Percentiles rank a stretch among this genome's conserved stretches.
These are phyloP conservation scores for Setaria italica DNA, from an alignment of 202 grass and related monocot genomes.

Conservation along the genomic window DNA sequence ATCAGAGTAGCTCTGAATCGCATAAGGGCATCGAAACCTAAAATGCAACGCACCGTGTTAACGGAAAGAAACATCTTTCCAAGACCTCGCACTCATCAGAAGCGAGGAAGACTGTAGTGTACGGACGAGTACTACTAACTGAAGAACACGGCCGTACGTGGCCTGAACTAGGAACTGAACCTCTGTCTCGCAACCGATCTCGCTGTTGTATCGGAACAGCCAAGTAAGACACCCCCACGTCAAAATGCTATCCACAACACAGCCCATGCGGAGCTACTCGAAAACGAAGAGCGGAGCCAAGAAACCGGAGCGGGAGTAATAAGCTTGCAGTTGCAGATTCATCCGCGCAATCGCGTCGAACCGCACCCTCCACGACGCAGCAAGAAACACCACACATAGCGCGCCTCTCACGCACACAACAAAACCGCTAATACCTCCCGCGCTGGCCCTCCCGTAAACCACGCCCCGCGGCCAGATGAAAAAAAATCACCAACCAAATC, in stretches of 20 bases:
- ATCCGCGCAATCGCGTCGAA: background rate
- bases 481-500: background rate
- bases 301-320: background rate
- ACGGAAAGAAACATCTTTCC: background rate
- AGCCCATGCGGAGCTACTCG: background rate
- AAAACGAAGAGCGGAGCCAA: background rate
- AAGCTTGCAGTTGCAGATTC: background rate
- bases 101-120: background rate
- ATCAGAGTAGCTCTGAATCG: background rate
- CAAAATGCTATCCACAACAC: background rate
- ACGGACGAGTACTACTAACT: background rate
- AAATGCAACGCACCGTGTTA: background rate
- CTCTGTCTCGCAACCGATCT: background rate
- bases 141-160: background rate
- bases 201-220: background rate
- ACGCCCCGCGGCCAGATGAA: background rate
- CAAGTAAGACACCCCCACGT: too few relatives aligned
- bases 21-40: background rate
- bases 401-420: background rate
- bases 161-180: background rate
- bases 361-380: background rate
- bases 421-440: too few relatives aligned
- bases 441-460: background rate
- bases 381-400: background rate
- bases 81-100: background rate